A percentile compares a stretch with the other conserved stretches of the same genome.
These are phyloP conservation scores for Nepenthes mirabilis DNA, from an alignment of 148 eudicot genomes.

Conservation along the genomic window DNA sequence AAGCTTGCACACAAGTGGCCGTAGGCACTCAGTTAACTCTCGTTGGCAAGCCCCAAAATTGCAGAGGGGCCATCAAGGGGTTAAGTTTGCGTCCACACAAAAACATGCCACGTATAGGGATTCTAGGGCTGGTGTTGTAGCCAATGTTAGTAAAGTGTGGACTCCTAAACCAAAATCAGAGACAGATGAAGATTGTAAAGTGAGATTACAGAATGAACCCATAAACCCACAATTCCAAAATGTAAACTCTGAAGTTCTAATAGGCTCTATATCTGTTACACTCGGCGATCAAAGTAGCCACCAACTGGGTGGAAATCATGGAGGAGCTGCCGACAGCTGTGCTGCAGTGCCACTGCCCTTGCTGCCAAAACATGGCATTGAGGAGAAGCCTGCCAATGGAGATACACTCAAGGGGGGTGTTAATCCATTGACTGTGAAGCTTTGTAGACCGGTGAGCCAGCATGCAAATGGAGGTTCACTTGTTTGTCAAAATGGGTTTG, in stretches of 20 bases:
- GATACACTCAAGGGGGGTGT: conserved; percentile 16
- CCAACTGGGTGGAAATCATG: conserved; percentile 17
- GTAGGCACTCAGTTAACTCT: conserved; percentile 14
- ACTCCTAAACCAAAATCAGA: conserved; percentile 49
- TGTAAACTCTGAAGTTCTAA: conserved; percentile 43
- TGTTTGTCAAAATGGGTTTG: conserved; percentile 16
- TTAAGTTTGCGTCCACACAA: conserved; percentile 28
- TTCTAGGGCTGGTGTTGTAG: conserved; percentile 17
- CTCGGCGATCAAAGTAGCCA: conserved; percentile 20
- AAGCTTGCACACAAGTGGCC: conserved; percentile 18
- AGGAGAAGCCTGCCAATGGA: conserved; percentile 8
- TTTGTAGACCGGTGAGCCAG: conserved; percentile 43
- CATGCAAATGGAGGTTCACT: conserved; percentile 16
- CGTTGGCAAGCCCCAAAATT: conserved; percentile 55
- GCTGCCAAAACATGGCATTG: conserved; percentile 1
- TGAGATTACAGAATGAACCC: conserved; percentile 13
- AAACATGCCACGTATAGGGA: conserved; percentile 36
- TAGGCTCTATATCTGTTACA: conserved; percentile 78
- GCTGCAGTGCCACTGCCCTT: conserved; percentile 3
- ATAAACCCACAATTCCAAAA: conserved; percentile 21
- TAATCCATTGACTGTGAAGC: conserved; percentile 34
- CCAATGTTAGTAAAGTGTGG: conserved; percentile 52
- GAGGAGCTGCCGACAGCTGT: conserved; percentile 4
- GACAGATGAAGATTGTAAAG: conserved; percentile 20
- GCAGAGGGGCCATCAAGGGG: conserved; percentile 31